Percentiles rank a stretch among this genome's conserved stretches.
Evolutionary conservation across 177 flowering plant genomes (phyloP).

Genomic region (Vitis hybrid): DNA sequence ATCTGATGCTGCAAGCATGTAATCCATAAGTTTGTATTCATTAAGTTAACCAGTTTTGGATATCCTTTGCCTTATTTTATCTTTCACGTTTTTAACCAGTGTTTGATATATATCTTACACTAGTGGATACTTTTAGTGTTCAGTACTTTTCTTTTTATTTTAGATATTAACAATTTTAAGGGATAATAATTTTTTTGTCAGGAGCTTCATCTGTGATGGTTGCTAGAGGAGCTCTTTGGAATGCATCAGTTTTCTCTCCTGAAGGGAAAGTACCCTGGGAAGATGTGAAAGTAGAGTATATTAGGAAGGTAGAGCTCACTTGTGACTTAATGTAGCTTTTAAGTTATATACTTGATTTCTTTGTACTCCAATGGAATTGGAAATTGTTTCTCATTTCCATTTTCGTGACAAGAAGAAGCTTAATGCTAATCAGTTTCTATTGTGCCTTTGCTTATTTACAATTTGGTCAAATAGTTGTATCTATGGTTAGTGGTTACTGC

Average conservation of each 20-base stretch:
- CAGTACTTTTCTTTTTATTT: neutral
- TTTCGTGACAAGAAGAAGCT: neutral
- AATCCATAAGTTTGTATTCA: too few species aligned
- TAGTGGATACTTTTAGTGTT: neutral
- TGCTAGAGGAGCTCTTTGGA: slow-evolving; percentile 96
- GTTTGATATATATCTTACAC: too few species aligned
- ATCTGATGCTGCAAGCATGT: too few species aligned
- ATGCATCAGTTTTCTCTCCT: slow-evolving; percentile 84
- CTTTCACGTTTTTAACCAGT: too few species aligned
- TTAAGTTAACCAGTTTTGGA: too few species aligned
- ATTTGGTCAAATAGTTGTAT: neutral
- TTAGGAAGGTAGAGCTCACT: slow-evolving; percentile 60
- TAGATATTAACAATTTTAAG: neutral
- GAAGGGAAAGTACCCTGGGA: slow-evolving; percentile 70
- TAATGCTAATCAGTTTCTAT: too few species aligned
- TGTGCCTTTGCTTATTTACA: neutral
- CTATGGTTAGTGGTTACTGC: neutral
- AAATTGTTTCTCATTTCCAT: neutral
- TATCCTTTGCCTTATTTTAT: too few species aligned
- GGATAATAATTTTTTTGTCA: slow-evolving; percentile 14
- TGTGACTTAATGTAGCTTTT: too few species aligned
- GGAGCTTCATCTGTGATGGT: slow-evolving; percentile 95
- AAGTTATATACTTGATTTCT: neutral
- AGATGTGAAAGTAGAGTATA: slow-evolving; percentile 75
- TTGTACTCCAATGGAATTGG: neutral